Conservation (phyloP, 768 basidiomycete genomes). For the Mrakia hoshinonis region DNA sequence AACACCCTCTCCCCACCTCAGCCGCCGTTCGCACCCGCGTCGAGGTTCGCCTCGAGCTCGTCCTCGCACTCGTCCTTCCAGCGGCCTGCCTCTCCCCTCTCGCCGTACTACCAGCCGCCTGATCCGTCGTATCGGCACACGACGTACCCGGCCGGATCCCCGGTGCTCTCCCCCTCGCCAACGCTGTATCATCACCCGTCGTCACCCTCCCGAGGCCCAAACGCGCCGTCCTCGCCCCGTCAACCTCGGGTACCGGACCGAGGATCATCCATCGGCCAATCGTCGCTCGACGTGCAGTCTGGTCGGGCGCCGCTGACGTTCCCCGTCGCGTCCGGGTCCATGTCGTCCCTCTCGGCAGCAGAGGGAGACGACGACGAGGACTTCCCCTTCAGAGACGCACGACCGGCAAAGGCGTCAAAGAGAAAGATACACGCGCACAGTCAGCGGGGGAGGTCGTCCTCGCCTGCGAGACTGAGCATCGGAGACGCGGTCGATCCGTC, state of each 20-base stretch:
- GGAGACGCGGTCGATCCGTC: neutral
- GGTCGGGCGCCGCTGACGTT: neutral
- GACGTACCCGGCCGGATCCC: neutral
- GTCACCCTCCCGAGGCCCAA: neutral
- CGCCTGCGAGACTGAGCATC: neutral
- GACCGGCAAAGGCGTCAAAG: neutral
- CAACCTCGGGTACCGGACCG: neutral
- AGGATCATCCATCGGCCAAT: neutral
- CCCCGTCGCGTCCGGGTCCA: neutral
- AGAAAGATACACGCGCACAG: neutral
- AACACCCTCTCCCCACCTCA: neutral
- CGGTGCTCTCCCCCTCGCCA: neutral
- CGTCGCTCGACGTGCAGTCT: neutral
- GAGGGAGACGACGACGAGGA: conserved; percentile 8
- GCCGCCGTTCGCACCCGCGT: neutral
- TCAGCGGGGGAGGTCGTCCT: conserved; percentile 1
- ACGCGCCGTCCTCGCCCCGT: neutral
- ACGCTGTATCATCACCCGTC: neutral
- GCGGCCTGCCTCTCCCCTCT: neutral
- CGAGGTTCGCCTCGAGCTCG: neutral
- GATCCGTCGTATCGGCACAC: neutral
- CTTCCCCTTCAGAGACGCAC: conserved; percentile 7
- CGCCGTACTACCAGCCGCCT: neutral
- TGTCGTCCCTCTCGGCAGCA: neutral
- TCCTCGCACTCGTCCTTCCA: neutral